Evolutionary conservation across 2,329 filamentous ascomycete genomes (phyloP), one percentile per base, ranked within the genome.

Genomic region (Botrytis fabae): DNA sequence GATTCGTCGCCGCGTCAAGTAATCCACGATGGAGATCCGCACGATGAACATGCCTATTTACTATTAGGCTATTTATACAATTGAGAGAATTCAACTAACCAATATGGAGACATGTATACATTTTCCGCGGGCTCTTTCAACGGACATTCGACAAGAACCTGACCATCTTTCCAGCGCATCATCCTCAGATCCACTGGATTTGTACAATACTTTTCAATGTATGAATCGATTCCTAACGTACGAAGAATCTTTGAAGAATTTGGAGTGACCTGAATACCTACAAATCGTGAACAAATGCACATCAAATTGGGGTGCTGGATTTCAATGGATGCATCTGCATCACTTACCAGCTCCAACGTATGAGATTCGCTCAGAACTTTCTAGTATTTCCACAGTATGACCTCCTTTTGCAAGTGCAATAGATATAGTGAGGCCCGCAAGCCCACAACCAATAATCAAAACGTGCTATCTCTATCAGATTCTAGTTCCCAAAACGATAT

Each of bases 151-250:
- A 77, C 73, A 40, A 77, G 69, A 16, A 75, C 59, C 22, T 73
- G 44, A 18, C 76, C 75, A 72, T 73, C 71, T 28, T 63, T n/a
- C 74, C 74, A 77, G 28, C 75, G 48, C 76, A 75, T 75, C 75
- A 77, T 77, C 25, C 72, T 65, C 22, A 76, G 54, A 65, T 76
- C 76, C 4, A 76, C 71, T 20, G 73, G 73, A 22, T 75, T 69
- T 40, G 69, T 71, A 51, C 74, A 76, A 69, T 75, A 75, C 57
- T 69, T 71, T 28, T 74, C 71, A 57, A 76, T 77, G 28, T 77
- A 75, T 51, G 69, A 40, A 66, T 40, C 32, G 10, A 66, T 46
- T 5, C 35, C 64, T 35, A 68, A 68, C 32, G 16, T 51, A 28
- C 35, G 46, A 54, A 68, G 64, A n/a, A 68, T 8, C 18, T 22